Conservation (phyloP, 139 green algal species). For the Chlorella ohadii region DNA sequence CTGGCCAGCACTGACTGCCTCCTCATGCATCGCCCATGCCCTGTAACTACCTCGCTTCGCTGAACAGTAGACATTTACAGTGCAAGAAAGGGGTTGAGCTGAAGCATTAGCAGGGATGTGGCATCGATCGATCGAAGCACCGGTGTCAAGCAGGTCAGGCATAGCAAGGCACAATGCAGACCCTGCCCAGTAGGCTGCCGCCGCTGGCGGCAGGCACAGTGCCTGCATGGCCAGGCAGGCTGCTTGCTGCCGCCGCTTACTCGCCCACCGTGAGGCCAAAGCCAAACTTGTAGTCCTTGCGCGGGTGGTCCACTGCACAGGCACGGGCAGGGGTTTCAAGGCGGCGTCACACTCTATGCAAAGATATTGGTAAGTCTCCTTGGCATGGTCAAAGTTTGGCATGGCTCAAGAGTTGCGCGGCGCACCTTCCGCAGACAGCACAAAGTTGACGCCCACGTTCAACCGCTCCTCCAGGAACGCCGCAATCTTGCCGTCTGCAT, state of each 20-base stretch:
- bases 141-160: background rate
- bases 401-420: too few relatives aligned
- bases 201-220: too few relatives aligned
- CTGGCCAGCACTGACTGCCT: background rate
- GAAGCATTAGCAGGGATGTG: too few relatives aligned
- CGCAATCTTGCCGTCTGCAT: conserved; percentile 70
- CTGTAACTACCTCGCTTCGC: background rate
- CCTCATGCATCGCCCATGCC: background rate
- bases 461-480: conserved; percentile 95
- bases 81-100: too few relatives aligned
- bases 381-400: too few relatives aligned
- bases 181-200: background rate
- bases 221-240: too few relatives aligned
- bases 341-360: too few relatives aligned
- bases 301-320: conserved; percentile 85
- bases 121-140: too few relatives aligned
- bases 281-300: conserved; percentile 97
- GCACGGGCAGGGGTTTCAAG: too few relatives aligned
- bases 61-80: too few relatives aligned
- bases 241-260: conserved; percentile 45
- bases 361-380: too few relatives aligned
- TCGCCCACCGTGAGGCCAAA: conserved; percentile 93
- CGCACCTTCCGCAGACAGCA: conserved; percentile 87
- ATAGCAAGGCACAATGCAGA: background rate
- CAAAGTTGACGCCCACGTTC: conserved; percentile 95